phyloP scores from a whole-genome alignment of 768 basidiomycete genomes.

The Lenzites betulinus region DNA sequence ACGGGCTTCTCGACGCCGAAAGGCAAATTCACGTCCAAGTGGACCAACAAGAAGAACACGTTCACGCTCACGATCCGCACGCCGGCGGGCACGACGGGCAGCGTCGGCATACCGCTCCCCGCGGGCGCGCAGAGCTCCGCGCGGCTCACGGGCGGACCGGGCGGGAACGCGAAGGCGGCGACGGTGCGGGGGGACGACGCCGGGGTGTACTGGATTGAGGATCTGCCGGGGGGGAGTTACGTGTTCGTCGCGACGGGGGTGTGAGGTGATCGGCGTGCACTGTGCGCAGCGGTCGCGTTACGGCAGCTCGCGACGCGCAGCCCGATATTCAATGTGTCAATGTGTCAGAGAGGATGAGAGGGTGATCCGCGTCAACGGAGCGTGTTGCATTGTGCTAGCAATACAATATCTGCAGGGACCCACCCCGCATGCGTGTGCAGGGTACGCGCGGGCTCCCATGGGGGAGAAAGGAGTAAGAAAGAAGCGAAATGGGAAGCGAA shows the following conservation, averaged over 20 bases:
- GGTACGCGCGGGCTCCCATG: neutral
- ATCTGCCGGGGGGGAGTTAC: conserved; percentile 8
- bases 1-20: conserved; percentile 16
- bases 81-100: conserved; percentile 12
- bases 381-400: conserved; percentile 24
- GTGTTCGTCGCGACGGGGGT: conserved; percentile 6
- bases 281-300: no score
- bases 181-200: conserved; percentile 1
- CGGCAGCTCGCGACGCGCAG: no score
- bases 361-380: conserved; percentile 6
- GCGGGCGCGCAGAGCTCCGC: neutral
- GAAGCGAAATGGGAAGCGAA: neutral
- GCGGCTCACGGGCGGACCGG: neutral
- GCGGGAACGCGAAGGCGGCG: neutral
- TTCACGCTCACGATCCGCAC: conserved; percentile 14
- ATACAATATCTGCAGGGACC: conserved; percentile 22
- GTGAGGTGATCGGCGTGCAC: neutral
- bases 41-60: neutral
- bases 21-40: conserved; percentile 19
- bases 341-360: neutral
- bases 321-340: neutral
- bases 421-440: conserved; percentile 4
- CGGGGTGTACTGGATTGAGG: conserved; percentile 13
- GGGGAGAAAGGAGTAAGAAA: no score
- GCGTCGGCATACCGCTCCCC: conserved; percentile 14